Percentiles rank a stretch among this genome's conserved stretches.
Evolutionary conservation across 495 filamentous ascomycete species (phyloP).

Genomic region (Tuber melanosporum): DNA sequence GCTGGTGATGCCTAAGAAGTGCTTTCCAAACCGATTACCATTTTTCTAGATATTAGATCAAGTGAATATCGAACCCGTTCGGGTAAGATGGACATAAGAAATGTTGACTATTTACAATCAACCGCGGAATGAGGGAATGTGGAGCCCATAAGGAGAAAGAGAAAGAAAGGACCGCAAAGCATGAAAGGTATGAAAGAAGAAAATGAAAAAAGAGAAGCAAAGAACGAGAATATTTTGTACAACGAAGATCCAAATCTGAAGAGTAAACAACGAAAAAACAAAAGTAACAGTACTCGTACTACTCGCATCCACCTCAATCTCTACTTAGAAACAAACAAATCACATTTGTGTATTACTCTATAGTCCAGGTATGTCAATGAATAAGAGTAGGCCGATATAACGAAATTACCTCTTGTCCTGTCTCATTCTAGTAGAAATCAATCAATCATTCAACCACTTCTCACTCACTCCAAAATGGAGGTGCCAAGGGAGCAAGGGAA

Average conservation of each 20-base stretch:
- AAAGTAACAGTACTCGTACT: neutral
- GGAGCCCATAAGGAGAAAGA: neutral
- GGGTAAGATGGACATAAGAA: neutral
- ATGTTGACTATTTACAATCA: neutral
- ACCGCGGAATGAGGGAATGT: neutral
- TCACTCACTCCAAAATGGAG: neutral
- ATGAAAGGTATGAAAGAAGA: neutral
- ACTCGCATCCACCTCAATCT: neutral
- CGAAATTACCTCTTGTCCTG: neutral
- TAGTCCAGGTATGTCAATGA: neutral
- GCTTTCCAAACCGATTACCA: neutral
- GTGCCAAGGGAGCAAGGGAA: neutral
- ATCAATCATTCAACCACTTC: neutral
- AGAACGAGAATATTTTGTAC: neutral
- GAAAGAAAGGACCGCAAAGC: neutral
- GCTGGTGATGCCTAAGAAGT: neutral
- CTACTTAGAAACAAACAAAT: neutral
- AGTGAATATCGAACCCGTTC: neutral
- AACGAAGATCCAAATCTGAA: neutral
- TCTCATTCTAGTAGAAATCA: neutral
- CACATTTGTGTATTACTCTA: neutral
- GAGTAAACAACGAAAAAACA: neutral
- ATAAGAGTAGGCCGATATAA: neutral
- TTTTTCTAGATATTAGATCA: neutral
- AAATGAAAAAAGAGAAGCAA: neutral